Conservation (phyloP, 495 filamentous ascomycete genomes). For the Tuber umbilicatum region DNA sequence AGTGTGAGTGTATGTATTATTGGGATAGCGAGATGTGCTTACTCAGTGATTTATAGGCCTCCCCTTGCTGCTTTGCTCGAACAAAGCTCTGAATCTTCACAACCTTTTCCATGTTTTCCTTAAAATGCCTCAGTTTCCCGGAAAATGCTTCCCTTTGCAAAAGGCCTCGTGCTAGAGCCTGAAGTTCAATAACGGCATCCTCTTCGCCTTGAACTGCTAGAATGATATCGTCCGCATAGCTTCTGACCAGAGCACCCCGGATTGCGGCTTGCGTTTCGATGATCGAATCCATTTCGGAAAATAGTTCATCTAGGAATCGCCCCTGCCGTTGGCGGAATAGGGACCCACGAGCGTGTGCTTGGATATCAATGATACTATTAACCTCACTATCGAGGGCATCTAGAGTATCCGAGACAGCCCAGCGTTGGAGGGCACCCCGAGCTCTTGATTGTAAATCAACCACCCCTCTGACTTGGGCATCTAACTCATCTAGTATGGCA, state of each 20-base stretch:
- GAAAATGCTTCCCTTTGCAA: conserved; percentile 68
- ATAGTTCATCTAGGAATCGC: conserved; percentile 53
- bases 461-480: conserved; percentile 47
- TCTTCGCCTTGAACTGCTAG: conserved; percentile 75
- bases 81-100: conserved; percentile 98
- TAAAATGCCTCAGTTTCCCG: conserved; percentile 80
- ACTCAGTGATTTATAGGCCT: conserved; percentile 74
- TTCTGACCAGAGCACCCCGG: conserved; percentile 71
- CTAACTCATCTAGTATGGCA: conserved; percentile 49
- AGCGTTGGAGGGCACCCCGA: conserved; percentile 45
- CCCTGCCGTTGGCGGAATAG: conserved; percentile 51
- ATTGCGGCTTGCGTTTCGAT: conserved; percentile 63
- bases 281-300: conserved; percentile 54
- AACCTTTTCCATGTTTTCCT: conserved; percentile 96
- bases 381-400: conserved; percentile 57
- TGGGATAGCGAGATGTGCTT: conserved; percentile 5
- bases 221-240: conserved; percentile 61
- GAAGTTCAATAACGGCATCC: conserved; percentile 62
- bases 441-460: conserved; percentile 47
- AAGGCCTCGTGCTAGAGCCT: conserved; percentile 66
- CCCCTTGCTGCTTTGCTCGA: conserved; percentile 83
- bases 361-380: conserved; percentile 56
- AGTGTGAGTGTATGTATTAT: conserved; percentile 8
- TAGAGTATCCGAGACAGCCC: conserved; percentile 46
- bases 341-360: conserved; percentile 63